Percentiles rank a stretch among this genome's conserved stretches.
These are phyloP conservation scores for Penicillium hesseltinei DNA, from an alignment of 2,329 filamentous ascomycete species.

Conservation along the genomic window DNA sequence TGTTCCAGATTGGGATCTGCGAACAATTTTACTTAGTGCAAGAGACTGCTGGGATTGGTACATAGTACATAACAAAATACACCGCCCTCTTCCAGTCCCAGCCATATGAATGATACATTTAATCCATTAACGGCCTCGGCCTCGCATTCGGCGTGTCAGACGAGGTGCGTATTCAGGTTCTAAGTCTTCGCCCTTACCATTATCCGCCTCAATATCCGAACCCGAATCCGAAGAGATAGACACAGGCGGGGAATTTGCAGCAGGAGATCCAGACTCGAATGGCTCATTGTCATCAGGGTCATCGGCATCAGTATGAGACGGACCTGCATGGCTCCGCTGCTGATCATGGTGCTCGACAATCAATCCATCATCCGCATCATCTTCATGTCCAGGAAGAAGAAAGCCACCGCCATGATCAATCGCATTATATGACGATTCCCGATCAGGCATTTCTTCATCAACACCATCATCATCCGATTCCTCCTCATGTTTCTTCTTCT, in stretches of 20 bases:
- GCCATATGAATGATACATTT: not conserved
- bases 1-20: not conserved
- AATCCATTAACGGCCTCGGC: slow-evolving; percentile 13
- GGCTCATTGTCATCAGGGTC: slow-evolving; percentile 8
- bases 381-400: slow-evolving; percentile 22
- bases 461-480: slow-evolving; percentile 7
- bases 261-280: not conserved
- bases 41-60: not conserved
- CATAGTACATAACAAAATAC: not conserved
- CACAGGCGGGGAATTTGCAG: slow-evolving; percentile 2
- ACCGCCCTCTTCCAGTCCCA: not conserved
- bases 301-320: not conserved
- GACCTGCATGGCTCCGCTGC: not conserved
- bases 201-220: slow-evolving; percentile 10
- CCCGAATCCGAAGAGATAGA: slow-evolving; percentile 14
- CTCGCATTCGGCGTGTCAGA: slow-evolving; percentile 24
- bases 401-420: slow-evolving; percentile 30
- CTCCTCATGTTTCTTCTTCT: slow-evolving; percentile 10
- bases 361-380: slow-evolving; percentile 27
- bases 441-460: slow-evolving; percentile 12
- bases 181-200: slow-evolving; percentile 8
- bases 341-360: slow-evolving; percentile 30
- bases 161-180: slow-evolving; percentile 22
- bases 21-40: not conserved
- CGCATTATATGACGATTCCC: slow-evolving; percentile 12